Percentiles rank a stretch among this genome's conserved stretches.
These are phyloP conservation scores for Carnegiea gigantea DNA, from an alignment of 179 eudicot genomes.

Conservation along the genomic window DNA sequence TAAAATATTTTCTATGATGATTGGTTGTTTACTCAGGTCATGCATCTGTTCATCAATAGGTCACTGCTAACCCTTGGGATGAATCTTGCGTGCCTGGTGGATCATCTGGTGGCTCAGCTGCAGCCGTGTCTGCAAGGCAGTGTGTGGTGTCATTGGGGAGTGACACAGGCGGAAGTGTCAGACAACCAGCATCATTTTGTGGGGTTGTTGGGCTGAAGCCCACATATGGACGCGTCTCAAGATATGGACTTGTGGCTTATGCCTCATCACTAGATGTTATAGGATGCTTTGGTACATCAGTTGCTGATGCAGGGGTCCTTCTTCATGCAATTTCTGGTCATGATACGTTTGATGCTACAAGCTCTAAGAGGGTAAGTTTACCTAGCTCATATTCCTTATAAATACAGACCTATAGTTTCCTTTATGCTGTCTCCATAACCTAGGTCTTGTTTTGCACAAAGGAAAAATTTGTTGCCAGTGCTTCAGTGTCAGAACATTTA, in stretches of 20 bases:
- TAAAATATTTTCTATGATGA: constrained; percentile 39
- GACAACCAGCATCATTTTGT: constrained; percentile 98
- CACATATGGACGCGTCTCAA: constrained; percentile 95
- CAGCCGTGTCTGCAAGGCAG: constrained; percentile 96
- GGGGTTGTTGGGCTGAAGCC: constrained; percentile 99
- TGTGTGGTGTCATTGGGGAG: constrained; percentile 92
- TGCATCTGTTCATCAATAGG: constrained; percentile 73
- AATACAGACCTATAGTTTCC: not conserved
- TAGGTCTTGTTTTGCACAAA: not conserved
- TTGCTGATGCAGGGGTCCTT: constrained; percentile 90
- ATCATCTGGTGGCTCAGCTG: constrained; percentile 99
- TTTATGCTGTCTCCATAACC: not conserved
- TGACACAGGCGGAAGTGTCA: constrained; percentile 99
- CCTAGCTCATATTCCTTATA: not conserved
- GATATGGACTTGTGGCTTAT: constrained; percentile 97
- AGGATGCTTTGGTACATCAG: constrained; percentile 98
- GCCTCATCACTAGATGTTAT: constrained; percentile 95
- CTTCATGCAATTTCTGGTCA: constrained; percentile 80
- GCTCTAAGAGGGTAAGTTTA: constrained; percentile 66
- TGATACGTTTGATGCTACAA: constrained; percentile 88
- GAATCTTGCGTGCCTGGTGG: constrained; percentile 96
- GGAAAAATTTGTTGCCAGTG: not conserved
- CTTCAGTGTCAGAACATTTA: not conserved
- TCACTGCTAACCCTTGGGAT: constrained; percentile 99
- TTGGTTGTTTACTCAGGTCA: constrained; percentile 70